These are phyloP conservation scores for Polysphondylium violaceum DNA, from an alignment of 78 protist species.

Conservation along the genomic window DNA sequence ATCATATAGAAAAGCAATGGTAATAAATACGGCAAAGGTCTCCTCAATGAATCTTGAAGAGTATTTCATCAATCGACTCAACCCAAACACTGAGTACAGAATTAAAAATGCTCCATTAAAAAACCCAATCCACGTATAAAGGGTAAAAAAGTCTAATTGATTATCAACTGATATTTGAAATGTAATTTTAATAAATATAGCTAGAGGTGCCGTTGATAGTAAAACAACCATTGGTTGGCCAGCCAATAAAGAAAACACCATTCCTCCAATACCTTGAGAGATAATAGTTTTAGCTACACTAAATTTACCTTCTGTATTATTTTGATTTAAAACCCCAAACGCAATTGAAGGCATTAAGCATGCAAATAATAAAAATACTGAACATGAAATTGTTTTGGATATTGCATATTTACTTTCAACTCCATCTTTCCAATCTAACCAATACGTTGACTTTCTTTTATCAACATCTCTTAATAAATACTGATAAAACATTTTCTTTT, in stretches of 20 bases:
- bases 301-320: conserved; percentile 14
- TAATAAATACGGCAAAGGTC: conserved; percentile 32
- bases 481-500: neutral
- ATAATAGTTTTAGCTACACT: conserved; percentile 11
- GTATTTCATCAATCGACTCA: conserved; percentile 21
- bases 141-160: conserved; percentile 10
- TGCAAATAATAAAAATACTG: conserved; percentile 34
- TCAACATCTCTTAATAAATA: conserved; percentile 2
- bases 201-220: conserved; percentile 39
- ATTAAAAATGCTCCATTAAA: conserved; percentile 12
- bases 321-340: conserved; percentile 16
- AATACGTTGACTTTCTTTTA: neutral
- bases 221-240: conserved; percentile 36
- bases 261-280: conserved; percentile 22
- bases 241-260: conserved; percentile 3
- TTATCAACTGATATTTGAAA: conserved; percentile 9
- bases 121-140: conserved; percentile 24
- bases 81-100: conserved; percentile 1
- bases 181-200: conserved; percentile 28
- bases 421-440: conserved; percentile 18
- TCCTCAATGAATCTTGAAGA: conserved; percentile 43
- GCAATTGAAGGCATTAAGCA: conserved; percentile 28
- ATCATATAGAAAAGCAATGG: conserved; percentile 32
- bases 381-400: conserved; percentile 14
- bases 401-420: neutral